phyloP scores from a whole-genome alignment of 2,329 filamentous ascomycete species.

The Fonsecaea monophora region DNA sequence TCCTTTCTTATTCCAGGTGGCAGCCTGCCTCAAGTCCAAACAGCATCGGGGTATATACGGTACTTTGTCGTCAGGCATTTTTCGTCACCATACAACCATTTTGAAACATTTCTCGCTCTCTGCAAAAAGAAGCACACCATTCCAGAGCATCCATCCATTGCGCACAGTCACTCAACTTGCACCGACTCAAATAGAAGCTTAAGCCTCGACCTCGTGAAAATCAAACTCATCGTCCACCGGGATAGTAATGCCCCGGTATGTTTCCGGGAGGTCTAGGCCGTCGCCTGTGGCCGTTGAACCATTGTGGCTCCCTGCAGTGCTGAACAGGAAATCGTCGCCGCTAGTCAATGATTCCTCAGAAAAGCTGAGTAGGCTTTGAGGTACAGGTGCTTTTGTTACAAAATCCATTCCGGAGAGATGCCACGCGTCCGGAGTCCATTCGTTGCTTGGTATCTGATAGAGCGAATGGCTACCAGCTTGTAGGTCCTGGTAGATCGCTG shows the following conservation, averaged over 20 bases:
- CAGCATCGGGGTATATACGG: neutral
- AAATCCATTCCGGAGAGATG: constrained; percentile 48
- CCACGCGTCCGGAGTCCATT: constrained; percentile 50
- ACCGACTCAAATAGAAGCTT: neutral
- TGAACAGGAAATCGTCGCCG: constrained; percentile 54
- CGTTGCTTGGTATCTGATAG: constrained; percentile 43
- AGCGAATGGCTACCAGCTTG: constrained; percentile 31
- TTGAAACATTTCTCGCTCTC: neutral
- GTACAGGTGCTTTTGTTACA: constrained; percentile 42
- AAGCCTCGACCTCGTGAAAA: constrained; percentile 26
- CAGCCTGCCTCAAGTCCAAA: neutral
- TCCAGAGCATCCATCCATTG: neutral
- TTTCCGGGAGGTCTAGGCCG: constrained; percentile 26
- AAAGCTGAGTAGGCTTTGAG: constrained; percentile 65
- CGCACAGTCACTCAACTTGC: neutral
- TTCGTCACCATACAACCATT: neutral
- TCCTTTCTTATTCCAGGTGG: neutral
- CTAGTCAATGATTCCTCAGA: constrained; percentile 66
- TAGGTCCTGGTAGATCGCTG: constrained; percentile 43
- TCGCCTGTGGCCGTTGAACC: constrained; percentile 35
- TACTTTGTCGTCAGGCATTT: neutral
- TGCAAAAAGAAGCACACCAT: neutral
- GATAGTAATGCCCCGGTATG: constrained; percentile 48
- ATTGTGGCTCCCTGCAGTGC: constrained; percentile 36
- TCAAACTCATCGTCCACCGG: constrained; percentile 43